Evolutionary conservation across 176 grass and related monocot species (phyloP).

Genomic region (Pharus latifolius): DNA sequence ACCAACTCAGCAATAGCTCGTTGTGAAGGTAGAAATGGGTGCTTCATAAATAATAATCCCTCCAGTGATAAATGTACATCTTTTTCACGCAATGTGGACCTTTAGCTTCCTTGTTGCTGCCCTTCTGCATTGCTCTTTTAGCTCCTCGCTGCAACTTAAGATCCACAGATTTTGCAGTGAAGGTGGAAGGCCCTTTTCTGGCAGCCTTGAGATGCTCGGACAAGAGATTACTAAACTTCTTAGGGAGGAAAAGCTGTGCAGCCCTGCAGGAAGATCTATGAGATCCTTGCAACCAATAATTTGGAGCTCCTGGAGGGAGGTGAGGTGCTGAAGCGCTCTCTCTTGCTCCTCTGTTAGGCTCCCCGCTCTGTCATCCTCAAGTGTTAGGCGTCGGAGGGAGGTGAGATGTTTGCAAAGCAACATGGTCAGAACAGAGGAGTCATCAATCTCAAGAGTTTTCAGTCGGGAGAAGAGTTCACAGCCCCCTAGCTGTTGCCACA

Average conservation of each 20-base stretch:
- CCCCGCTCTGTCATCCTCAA: rapidly evolving
- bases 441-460: background rate
- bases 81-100: rapidly evolving
- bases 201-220: background rate
- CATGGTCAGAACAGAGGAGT: background rate
- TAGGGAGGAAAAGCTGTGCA: background rate
- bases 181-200: background rate
- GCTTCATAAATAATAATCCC: background rate
- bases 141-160: rapidly evolving
- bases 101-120: background rate
- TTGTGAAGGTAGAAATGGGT: background rate
- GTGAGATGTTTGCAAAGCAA: slow-evolving; percentile 12
- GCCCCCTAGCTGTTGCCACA: background rate
- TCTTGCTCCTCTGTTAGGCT: slow-evolving; percentile 7
- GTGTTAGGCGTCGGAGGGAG: background rate
- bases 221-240: background rate
- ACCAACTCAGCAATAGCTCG: background rate
- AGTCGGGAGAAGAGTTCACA: background rate
- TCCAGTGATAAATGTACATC: background rate
- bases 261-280: background rate
- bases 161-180: slow-evolving; percentile 12
- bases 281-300: rapidly evolving
- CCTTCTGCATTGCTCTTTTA: background rate
- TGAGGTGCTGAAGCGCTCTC: background rate
- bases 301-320: background rate